Percentiles rank a stretch among this genome's conserved stretches.
phyloP scores from a whole-genome alignment of 352 stramenopile species.

The Lagenidium giganteum region DNA sequence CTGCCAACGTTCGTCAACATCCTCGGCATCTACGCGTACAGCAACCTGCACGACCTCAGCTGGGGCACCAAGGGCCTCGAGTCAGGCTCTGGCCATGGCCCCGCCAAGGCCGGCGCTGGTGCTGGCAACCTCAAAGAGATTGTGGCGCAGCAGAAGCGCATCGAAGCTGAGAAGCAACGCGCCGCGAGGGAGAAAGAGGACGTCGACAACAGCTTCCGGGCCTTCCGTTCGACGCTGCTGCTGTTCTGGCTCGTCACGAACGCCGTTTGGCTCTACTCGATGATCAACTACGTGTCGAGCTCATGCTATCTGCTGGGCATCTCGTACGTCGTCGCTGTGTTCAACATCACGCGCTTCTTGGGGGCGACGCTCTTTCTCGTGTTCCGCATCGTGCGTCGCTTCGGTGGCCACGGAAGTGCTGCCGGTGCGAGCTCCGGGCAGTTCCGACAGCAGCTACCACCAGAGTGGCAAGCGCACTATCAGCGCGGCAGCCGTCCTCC shows the following conservation, averaged over 20 bases:
- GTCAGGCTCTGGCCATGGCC: slow-evolving; percentile 11
- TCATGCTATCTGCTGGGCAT: slow-evolving; percentile 31
- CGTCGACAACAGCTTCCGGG: slow-evolving; percentile 36
- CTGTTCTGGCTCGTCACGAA: slow-evolving; percentile 36
- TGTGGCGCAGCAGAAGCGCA: slow-evolving; percentile 26
- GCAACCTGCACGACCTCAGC: slow-evolving; percentile 22
- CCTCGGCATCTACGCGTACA: slow-evolving; percentile 24
- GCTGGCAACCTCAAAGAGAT: slow-evolving; percentile 28
- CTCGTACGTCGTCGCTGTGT: slow-evolving; percentile 27
- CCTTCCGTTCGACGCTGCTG: slow-evolving; percentile 29
- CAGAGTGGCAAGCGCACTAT: slow-evolving; percentile 23
- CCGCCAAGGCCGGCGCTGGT: slow-evolving; percentile 8
- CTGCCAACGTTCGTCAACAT: slow-evolving; percentile 25
- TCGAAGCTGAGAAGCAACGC: slow-evolving; percentile 21
- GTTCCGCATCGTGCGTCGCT: slow-evolving; percentile 21
- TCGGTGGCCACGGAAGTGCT: slow-evolving; percentile 2
- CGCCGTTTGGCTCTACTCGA: slow-evolving; percentile 26
- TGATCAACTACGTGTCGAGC: slow-evolving; percentile 24
- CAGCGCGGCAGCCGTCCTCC: slow-evolving; percentile 15
- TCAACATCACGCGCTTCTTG: slow-evolving; percentile 29
- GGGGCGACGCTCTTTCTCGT: slow-evolving; percentile 20
- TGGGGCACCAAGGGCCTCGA: slow-evolving; percentile 24
- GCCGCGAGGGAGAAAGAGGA: slow-evolving; percentile 26
- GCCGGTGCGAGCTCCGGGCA: neutral
- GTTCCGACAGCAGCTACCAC: slow-evolving; percentile 13